Conservation (phyloP, 2,329 filamentous ascomycete genomes). For the Phyllosticta citrichinensis region DNA sequence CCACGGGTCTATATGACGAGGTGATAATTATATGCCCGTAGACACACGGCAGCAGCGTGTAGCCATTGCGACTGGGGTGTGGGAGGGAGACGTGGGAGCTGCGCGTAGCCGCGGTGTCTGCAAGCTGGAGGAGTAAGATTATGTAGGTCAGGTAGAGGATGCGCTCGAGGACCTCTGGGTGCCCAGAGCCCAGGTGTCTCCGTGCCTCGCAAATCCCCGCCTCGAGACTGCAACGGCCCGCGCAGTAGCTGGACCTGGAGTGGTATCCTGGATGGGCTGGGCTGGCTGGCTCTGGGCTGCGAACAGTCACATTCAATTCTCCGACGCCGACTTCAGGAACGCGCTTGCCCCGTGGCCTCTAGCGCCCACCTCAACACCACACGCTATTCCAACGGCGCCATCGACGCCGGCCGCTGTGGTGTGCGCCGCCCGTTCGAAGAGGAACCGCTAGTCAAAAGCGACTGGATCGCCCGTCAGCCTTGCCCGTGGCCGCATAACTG, state of each 20-base stretch:
- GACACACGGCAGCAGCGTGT: conserved; percentile 17
- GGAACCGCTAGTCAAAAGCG: not conserved
- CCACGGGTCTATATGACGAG: conserved; percentile 12
- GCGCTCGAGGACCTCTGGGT: conserved; percentile 16
- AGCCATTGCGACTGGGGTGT: conserved; percentile 15
- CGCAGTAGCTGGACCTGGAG: conserved; percentile 14
- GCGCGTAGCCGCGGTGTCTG: not conserved
- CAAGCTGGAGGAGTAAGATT: conserved; percentile 15
- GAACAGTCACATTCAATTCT: conserved; percentile 1
- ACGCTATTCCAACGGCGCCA: not conserved
- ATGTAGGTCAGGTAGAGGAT: conserved; percentile 16
- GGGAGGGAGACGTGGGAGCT: conserved; percentile 24
- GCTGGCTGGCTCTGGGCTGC: not conserved
- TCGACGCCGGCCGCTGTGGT: not conserved
- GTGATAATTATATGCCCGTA: conserved; percentile 14
- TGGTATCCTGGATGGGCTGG: conserved; percentile 1
- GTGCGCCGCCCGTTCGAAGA: not conserved
- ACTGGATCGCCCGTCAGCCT: conserved; percentile 5
- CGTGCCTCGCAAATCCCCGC: not conserved
- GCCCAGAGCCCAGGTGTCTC: conserved; percentile 8
- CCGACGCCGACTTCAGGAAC: not conserved
- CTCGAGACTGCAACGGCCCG: conserved; percentile 29
- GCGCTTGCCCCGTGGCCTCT: not conserved
- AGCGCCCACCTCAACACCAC: not conserved
- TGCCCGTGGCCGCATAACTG: conserved; percentile 1